Percentiles rank a stretch among this genome's conserved stretches.
Evolutionary conservation across 108 stramenopile species (phyloP).

Genomic region (Skeletonema marinoi): DNA sequence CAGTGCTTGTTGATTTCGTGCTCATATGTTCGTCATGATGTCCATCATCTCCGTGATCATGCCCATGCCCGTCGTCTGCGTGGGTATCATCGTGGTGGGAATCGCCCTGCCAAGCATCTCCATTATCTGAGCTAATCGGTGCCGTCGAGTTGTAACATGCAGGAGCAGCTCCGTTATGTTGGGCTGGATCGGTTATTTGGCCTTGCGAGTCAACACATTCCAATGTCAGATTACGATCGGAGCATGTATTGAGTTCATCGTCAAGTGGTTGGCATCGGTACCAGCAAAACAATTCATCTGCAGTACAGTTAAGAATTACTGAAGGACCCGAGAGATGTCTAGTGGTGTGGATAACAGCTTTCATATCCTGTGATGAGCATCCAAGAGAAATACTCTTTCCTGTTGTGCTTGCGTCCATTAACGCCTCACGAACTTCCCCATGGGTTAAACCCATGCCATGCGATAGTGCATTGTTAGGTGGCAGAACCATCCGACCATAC

Average conservation of each 20-base stretch:
- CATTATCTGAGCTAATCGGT: background rate
- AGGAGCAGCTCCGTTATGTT: conserved; percentile 4
- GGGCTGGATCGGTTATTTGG: conserved; percentile 32
- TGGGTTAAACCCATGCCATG: conserved; percentile 38
- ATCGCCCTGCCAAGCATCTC: background rate
- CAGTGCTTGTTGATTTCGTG: background rate
- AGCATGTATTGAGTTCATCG: conserved; percentile 55
- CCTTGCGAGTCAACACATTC: conserved; percentile 50
- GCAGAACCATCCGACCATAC: conserved; percentile 79
- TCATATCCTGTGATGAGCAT: conserved; percentile 43
- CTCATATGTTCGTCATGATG: background rate
- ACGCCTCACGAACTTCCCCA: conserved; percentile 47
- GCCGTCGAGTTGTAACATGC: background rate
- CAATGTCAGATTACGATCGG: conserved; percentile 36
- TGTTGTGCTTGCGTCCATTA: conserved; percentile 30
- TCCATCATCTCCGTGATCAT: background rate
- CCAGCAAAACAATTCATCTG: conserved; percentile 62
- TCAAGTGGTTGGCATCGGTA: conserved; percentile 59
- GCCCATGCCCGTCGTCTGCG: background rate
- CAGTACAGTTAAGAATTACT: conserved; percentile 36
- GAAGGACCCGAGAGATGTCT: background rate
- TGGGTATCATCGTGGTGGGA: background rate
- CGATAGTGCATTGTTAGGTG: conserved; percentile 53
- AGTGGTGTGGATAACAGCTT: conserved; percentile 36
- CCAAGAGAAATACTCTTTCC: conserved; percentile 14